These are phyloP conservation scores for Trichoderma koningii DNA, from an alignment of 2,329 filamentous ascomycete species.

Conservation along the genomic window DNA sequence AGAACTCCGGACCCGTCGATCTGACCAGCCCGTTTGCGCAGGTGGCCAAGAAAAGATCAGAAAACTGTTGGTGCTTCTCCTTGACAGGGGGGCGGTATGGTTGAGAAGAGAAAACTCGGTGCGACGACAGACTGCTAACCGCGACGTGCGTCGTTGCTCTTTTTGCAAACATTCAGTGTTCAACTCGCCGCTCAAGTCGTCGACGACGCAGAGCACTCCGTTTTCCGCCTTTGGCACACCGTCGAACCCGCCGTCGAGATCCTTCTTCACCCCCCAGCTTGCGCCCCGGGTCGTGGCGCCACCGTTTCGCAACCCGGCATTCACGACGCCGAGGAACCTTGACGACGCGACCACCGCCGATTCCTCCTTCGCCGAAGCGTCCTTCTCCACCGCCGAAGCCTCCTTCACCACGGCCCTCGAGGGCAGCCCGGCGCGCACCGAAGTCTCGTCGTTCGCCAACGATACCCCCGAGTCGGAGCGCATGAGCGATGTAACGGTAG, in stretches of 20 bases:
- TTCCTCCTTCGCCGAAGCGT: slow-evolving; percentile 57
- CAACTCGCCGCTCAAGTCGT: slow-evolving; percentile 43
- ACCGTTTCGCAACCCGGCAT: slow-evolving; percentile 64
- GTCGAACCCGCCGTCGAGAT: slow-evolving; percentile 48
- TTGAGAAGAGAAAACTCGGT: not conserved
- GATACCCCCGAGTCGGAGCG: slow-evolving; percentile 57
- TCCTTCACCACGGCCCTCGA: slow-evolving; percentile 41
- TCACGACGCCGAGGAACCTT: slow-evolving; percentile 63
- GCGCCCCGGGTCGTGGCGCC: slow-evolving; percentile 49
- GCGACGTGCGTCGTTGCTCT: not conserved
- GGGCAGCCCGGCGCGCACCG: slow-evolving; percentile 61
- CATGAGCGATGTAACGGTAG: slow-evolving; percentile 47
- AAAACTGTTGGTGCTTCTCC: slow-evolving; percentile 44
- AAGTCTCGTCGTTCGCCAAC: slow-evolving; percentile 55
- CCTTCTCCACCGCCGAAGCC: slow-evolving; percentile 49
- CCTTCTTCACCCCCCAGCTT: slow-evolving; percentile 50
- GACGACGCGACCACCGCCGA: slow-evolving; percentile 58
- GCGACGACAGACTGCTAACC: slow-evolving; percentile 5
- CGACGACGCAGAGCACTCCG: slow-evolving; percentile 37
- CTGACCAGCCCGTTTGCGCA: slow-evolving; percentile 63
- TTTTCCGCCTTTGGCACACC: slow-evolving; percentile 45
- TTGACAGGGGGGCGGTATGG: not conserved
- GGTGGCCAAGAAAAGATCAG: slow-evolving; percentile 46
- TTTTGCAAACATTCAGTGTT: slow-evolving; percentile 37
- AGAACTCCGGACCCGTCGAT: slow-evolving; percentile 58